Evolutionary conservation across 2,329 filamentous ascomycete species (phyloP).

Genomic region (Stemphylium beticola): DNA sequence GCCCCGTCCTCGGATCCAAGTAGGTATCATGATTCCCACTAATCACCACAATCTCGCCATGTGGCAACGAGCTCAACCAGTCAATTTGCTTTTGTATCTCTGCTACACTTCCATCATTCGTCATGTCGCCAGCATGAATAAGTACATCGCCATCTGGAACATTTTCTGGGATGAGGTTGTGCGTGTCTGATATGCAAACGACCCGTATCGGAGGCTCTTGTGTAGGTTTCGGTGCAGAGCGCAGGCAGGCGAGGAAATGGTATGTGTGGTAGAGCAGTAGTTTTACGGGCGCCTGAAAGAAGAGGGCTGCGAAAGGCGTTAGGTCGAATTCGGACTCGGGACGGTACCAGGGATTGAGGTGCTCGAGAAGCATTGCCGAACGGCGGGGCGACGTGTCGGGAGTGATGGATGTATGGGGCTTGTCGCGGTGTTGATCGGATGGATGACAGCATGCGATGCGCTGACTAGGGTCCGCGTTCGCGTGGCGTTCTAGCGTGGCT

Average conservation of each 20-base stretch:
- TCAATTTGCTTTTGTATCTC: slow-evolving; percentile 84
- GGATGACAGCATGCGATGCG: slow-evolving; percentile 6
- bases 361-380: slow-evolving; percentile 36
- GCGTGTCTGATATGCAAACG: slow-evolving; percentile 91
- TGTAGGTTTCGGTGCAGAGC: slow-evolving; percentile 67
- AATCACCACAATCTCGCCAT: slow-evolving; percentile 80
- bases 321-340: slow-evolving; percentile 51
- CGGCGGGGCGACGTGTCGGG: slow-evolving; percentile 5
- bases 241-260: slow-evolving; percentile 68
- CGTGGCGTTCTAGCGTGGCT: slow-evolving; percentile 17
- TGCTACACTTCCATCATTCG: slow-evolving; percentile 70
- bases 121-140: slow-evolving; percentile 88
- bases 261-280: slow-evolving; percentile 69
- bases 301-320: slow-evolving; percentile 62
- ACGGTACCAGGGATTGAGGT: slow-evolving; percentile 34
- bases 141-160: slow-evolving; percentile 82
- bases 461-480: slow-evolving; percentile 3
- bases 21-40: slow-evolving; percentile 89
- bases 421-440: slow-evolving; percentile 9
- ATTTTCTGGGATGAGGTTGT: slow-evolving; percentile 64
- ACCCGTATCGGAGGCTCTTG: slow-evolving; percentile 69
- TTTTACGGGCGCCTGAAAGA: slow-evolving; percentile 71
- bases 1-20: slow-evolving; percentile 72
- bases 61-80: slow-evolving; percentile 78
- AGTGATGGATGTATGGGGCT: neutral